phyloP scores from a whole-genome alignment of 2,329 filamentous ascomycete genomes.

The Ophiostoma ulmi region DNA sequence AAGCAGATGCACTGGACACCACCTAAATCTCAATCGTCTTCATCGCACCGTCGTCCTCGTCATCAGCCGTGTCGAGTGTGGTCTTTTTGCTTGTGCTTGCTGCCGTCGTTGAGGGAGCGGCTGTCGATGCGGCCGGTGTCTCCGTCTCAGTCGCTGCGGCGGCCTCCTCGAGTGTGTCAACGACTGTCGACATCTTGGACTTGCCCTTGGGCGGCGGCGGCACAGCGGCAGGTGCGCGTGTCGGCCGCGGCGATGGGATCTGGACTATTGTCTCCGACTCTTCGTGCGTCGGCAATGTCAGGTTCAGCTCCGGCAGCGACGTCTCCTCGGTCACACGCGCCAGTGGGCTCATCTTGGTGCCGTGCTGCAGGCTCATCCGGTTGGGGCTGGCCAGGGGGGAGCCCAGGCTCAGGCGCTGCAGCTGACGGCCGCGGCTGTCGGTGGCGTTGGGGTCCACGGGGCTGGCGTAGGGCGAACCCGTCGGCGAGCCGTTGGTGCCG shows the following conservation, averaged over 20 bases:
- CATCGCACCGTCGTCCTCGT: conserved; percentile 14
- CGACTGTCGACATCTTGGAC: conserved; percentile 15
- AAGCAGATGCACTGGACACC: background rate
- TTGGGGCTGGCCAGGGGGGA: conserved; percentile 62
- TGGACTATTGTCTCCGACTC: conserved; percentile 50
- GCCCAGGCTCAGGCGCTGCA: conserved; percentile 62
- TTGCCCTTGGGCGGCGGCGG: conserved; percentile 17
- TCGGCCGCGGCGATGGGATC: conserved; percentile 38
- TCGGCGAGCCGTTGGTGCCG: conserved; percentile 40
- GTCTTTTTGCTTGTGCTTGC: conserved; percentile 4
- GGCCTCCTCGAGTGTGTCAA: conserved; percentile 14
- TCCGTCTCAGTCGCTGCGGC: conserved; percentile 2
- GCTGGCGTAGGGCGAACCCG: conserved; percentile 59
- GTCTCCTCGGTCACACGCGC: conserved; percentile 69
- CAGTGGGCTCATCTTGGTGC: conserved; percentile 65
- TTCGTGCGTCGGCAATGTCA: conserved; percentile 36
- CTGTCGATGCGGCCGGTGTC: background rate
- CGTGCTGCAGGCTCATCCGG: conserved; percentile 50
- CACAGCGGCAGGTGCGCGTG: background rate
- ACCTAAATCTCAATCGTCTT: conserved; percentile 18
- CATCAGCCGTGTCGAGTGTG: background rate
- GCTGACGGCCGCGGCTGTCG: conserved; percentile 61
- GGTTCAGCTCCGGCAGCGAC: conserved; percentile 36
- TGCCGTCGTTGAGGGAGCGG: background rate
- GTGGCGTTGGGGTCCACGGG: conserved; percentile 52